A percentile compares a stretch with the other conserved stretches of the same genome.
Conservation (phyloP, 1,284 basidiomycete species). For the Agaricales sp. region DNA sequence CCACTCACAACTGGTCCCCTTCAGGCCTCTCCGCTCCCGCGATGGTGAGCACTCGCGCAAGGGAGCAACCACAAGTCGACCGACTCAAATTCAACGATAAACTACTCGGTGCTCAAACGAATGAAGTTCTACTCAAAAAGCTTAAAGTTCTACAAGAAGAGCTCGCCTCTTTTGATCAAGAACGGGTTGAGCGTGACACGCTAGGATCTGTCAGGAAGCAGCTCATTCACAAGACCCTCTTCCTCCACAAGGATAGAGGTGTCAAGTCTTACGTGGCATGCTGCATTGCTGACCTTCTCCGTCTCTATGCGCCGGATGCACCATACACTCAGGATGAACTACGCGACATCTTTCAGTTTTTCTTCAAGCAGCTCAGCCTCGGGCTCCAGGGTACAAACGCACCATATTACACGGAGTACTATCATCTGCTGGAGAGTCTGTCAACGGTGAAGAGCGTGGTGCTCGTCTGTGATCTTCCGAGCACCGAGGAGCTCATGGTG, state of each 20-base stretch:
- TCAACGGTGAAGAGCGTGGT: constrained; percentile 93
- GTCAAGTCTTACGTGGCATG: constrained; percentile 92
- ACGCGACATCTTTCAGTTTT: constrained; percentile 92
- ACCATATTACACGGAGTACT: constrained; percentile 84
- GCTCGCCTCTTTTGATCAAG: constrained; percentile 83
- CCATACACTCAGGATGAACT: constrained; percentile 87
- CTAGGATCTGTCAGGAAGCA: constrained; percentile 68
- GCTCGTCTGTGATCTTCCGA: constrained; percentile 84
- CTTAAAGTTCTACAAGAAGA: constrained; percentile 76
- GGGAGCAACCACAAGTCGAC: neutral
- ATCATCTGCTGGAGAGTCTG: constrained; percentile 84
- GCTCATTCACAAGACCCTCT: constrained; percentile 69
- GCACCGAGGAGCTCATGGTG: constrained; percentile 77
- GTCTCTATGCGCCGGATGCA: constrained; percentile 94
- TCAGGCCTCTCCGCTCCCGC: neutral
- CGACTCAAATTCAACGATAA: constrained; percentile 69
- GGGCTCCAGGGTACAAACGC: constrained; percentile 66
- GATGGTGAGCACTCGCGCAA: neutral
- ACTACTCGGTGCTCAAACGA: constrained; percentile 57
- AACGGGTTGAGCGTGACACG: constrained; percentile 66
- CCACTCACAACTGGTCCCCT: no score
- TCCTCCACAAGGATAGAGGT: constrained; percentile 90
- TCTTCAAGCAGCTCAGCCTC: constrained; percentile 72
- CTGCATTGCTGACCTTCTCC: constrained; percentile 88
- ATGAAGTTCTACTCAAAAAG: constrained; percentile 76